phyloP scores from a whole-genome alignment of 78 protist genomes.

The Cavenderia fasciculata region DNA sequence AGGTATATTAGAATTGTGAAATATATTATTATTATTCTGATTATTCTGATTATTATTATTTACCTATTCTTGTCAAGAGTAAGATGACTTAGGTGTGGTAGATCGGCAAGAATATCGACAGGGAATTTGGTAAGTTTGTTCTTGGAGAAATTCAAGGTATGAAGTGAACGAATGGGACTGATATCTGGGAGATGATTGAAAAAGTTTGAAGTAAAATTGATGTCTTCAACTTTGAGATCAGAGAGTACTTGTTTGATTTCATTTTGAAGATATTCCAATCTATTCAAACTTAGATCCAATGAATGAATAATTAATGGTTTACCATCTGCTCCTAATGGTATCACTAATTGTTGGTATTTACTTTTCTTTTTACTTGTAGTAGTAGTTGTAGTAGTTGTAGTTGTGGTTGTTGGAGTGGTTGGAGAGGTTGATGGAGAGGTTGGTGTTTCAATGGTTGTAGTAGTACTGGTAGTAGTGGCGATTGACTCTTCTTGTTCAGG shows the following conservation, averaged over 20 bases:
- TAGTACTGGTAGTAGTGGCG: not conserved
- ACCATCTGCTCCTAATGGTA: not conserved
- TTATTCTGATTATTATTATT: not conserved
- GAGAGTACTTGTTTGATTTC: slow-evolving; percentile 19
- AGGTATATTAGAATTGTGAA: not conserved
- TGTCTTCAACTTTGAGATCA: slow-evolving; percentile 21
- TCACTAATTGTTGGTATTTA: too few relatives aligned
- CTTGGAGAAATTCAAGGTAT: slow-evolving; percentile 12
- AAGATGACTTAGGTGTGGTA: slow-evolving; percentile 36
- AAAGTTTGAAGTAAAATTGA: slow-evolving; percentile 38
- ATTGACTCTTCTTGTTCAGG: not conserved
- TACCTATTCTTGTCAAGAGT: slow-evolving; percentile 48
- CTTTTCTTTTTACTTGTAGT: not conserved
- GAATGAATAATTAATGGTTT: slow-evolving; percentile 16
- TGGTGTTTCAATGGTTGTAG: not conserved
- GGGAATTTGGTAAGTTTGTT: slow-evolving; percentile 50
- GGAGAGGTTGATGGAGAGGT: not conserved
- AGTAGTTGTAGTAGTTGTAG: not conserved
- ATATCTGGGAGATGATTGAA: slow-evolving; percentile 26
- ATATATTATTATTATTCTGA: not conserved
- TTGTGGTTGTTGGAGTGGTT: not conserved
- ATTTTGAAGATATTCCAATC: slow-evolving; percentile 35
- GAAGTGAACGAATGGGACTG: slow-evolving; percentile 28
- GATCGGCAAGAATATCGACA: slow-evolving; percentile 1
- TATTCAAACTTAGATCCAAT: slow-evolving; percentile 38